Percentiles rank a stretch among this genome's conserved stretches.
Evolutionary conservation across 768 basidiomycete species (phyloP).

Genomic region (Suillus paluster): DNA sequence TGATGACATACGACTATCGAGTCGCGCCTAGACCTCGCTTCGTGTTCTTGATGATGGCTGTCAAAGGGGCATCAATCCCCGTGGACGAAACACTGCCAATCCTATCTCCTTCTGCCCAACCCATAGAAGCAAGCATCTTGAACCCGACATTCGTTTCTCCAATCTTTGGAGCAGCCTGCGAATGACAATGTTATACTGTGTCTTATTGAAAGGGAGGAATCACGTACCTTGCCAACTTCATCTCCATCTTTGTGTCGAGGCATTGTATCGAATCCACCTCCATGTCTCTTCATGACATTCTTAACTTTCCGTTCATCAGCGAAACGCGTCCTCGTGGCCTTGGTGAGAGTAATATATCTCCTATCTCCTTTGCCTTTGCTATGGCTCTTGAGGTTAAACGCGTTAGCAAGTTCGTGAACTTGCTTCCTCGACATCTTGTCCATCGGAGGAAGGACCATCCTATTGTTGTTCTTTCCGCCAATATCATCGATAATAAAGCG

Average conservation of each 20-base stretch:
- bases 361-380: constrained; percentile 72
- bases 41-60: constrained; percentile 84
- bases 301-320: constrained; percentile 67
- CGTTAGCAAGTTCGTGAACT: constrained; percentile 80
- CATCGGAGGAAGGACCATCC: constrained; percentile 83
- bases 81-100: constrained; percentile 64
- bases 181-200: constrained; percentile 6
- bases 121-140: constrained; percentile 86
- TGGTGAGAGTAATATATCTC: constrained; percentile 78
- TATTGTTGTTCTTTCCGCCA: constrained; percentile 47
- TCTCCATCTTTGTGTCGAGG: constrained; percentile 80
- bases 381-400: constrained; percentile 77
- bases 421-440: constrained; percentile 69
- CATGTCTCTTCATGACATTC: constrained; percentile 42
- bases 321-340: constrained; percentile 64
- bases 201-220: background rate
- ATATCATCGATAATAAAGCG: constrained; percentile 67
- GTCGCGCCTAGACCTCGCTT: constrained; percentile 83
- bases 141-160: constrained; percentile 84
- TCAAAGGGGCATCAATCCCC: constrained; percentile 77
- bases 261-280: constrained; percentile 36
- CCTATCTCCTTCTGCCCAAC: constrained; percentile 82
- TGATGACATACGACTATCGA: constrained; percentile 5
- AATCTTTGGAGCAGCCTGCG: constrained; percentile 80
- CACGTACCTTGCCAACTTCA: constrained; percentile 76